Evolutionary conservation across 352 stramenopile genomes (phyloP), one percentile per base, ranked within the genome.

Genomic region (Globisporangium cylindrosporum): DNA sequence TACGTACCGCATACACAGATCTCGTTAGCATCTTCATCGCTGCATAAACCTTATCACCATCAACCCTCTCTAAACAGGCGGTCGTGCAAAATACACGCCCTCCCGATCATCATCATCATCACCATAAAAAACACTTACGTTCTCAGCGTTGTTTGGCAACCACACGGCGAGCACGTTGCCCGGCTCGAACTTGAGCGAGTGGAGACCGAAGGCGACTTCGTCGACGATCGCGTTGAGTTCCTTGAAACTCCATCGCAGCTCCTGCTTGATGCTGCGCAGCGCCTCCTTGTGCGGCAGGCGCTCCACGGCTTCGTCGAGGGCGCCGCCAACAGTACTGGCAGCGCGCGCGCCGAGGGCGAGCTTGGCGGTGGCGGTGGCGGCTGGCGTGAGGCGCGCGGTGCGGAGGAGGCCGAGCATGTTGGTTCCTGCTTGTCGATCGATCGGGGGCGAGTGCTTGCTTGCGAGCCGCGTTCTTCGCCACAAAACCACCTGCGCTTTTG

Each of bases 251-350:
- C 83, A 94, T 62, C 87, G 89, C 56, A 94, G 73, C 68, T 95
- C 89, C 76, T 93, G 84, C 73, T 89, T 87, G 62, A 94, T 76
- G 71, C 77, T 90, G 64, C 84, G 89, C 68, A 96, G 78, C 64
- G 87, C 89, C 65, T 96, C 89, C 76, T 93, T 94, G 75, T 96
- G 89, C 64, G 89, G 89, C 65, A 96, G 72, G 24, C 84, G 81
- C 51, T 78, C 71, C 36, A 95, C 87, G 6, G 89, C 87, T 59
- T 89, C 83, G n/a, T 93, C 84, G 43, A 95, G 75, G 7, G 82
- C 66, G 32, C 71, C 84, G 58, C 89, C 86, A 25, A 95, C 77
- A 5, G 84, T 94, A 59, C 80, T 89, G 59, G 81, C 82, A 43
- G 77, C 69, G 60, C 86, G 84, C 27, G 68, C 68, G 62, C 72